phyloP scores from a whole-genome alignment of 345 rosid genomes.

The Gossypium thurberi region DNA sequence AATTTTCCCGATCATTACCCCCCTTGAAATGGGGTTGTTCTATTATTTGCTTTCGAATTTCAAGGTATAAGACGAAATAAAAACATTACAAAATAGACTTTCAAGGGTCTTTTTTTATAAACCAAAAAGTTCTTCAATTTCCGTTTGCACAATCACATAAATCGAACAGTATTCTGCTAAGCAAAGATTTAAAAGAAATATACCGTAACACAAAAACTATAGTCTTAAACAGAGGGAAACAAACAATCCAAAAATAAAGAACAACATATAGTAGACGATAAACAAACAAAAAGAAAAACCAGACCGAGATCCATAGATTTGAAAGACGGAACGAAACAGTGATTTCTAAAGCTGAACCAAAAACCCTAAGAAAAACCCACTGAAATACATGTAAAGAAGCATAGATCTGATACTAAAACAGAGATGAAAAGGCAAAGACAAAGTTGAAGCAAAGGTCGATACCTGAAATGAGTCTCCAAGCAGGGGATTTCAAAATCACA shows the following conservation, averaged over 20 bases:
- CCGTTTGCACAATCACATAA: not conserved
- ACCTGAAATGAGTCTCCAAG: constrained; percentile 16
- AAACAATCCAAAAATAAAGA: not conserved
- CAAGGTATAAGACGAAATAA: not conserved
- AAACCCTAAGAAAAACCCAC: constrained; percentile 14
- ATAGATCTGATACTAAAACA: constrained; percentile 18
- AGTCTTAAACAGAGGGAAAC: not conserved
- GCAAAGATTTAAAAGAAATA: not conserved
- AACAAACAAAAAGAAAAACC: not conserved
- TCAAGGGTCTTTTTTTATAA: not conserved
- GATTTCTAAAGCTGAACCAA: not conserved
- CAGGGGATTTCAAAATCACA: not conserved
- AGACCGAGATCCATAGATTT: not conserved
- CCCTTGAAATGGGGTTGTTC: not conserved
- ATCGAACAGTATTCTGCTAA: not conserved
- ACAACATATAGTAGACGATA: not conserved
- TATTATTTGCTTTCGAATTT: not conserved
- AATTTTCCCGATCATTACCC: no score
- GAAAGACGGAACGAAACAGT: not conserved
- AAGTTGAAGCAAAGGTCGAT: constrained; percentile 4
- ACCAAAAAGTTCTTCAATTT: not conserved
- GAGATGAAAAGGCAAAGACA: constrained; percentile 1
- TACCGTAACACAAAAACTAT: not conserved
- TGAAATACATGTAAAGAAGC: constrained; percentile 10
- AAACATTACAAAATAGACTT: not conserved